Percentiles rank a stretch among this genome's conserved stretches.
Conservation (phyloP, 257 asterid species). For the Rehmannia glutinosa region DNA sequence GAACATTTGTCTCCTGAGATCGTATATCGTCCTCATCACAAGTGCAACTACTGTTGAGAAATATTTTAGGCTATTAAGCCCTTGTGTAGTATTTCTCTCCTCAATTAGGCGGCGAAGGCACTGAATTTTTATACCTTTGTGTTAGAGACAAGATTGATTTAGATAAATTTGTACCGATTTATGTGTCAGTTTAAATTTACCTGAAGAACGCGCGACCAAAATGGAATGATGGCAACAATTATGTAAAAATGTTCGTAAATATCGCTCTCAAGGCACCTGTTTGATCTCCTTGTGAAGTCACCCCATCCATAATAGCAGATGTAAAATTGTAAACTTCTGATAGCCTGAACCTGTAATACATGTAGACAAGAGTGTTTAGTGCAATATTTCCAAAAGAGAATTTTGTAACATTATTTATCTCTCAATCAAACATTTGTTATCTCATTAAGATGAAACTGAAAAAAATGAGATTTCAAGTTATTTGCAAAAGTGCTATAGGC, state of each 20-base stretch:
- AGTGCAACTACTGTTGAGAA: conserved; percentile 63
- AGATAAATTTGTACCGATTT: no score
- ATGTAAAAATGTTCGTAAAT: conserved; percentile 33
- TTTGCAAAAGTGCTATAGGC: no score
- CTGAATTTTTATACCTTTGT: conserved; percentile 23
- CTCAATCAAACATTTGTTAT: neutral
- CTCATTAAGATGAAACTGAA: no score
- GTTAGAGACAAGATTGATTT: neutral
- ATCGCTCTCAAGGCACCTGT: conserved; percentile 26
- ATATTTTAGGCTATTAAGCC: conserved; percentile 52
- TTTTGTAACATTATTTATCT: no score
- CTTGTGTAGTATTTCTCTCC: conserved; percentile 45
- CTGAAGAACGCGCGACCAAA: conserved; percentile 62
- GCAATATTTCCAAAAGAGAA: no score
- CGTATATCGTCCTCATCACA: conserved; percentile 51
- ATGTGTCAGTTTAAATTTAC: conserved; percentile 30
- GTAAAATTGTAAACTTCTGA: conserved; percentile 65
- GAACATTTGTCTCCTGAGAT: conserved; percentile 17
- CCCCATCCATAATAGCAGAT: conserved; percentile 76
- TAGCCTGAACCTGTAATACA: conserved; percentile 80
- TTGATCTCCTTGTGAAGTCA: conserved; percentile 46
- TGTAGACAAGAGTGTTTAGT: no score
- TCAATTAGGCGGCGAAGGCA: conserved; percentile 59
- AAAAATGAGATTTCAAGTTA: no score
- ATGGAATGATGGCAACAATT: conserved; percentile 53